Evolutionary conservation across 2,329 filamentous ascomycete genomes (phyloP).

Genomic region (Sarocladium brachiariae): DNA sequence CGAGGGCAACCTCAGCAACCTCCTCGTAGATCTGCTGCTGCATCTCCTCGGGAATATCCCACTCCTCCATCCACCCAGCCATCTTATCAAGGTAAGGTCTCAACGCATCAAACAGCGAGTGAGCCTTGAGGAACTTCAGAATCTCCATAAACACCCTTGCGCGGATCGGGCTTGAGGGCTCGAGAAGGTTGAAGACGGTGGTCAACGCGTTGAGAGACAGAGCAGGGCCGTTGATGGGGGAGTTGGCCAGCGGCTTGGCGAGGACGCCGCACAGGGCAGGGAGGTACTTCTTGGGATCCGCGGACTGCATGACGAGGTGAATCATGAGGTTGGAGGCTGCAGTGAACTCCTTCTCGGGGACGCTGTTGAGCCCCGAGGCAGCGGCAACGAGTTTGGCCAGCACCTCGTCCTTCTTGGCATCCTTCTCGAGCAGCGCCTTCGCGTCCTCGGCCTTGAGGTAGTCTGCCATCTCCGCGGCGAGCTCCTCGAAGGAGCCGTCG

Average conservation of each 20-base stretch:
- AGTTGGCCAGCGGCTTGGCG: constrained; percentile 76
- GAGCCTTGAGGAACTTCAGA: constrained; percentile 69
- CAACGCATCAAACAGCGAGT: constrained; percentile 75
- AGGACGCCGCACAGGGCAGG: constrained; percentile 86
- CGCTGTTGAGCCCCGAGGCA: constrained; percentile 68
- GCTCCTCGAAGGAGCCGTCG: constrained; percentile 90
- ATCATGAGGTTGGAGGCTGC: constrained; percentile 95
- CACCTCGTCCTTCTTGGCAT: constrained; percentile 76
- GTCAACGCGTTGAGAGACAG: constrained; percentile 86
- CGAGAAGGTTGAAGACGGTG: constrained; percentile 93
- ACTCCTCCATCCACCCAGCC: constrained; percentile 72
- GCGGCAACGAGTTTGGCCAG: constrained; percentile 84
- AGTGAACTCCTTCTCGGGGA: constrained; percentile 94
- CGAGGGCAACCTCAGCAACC: constrained; percentile 72
- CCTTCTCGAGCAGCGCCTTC: constrained; percentile 65
- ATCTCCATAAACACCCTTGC: constrained; percentile 90
- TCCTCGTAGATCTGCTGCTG: constrained; percentile 78
- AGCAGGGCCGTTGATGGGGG: constrained; percentile 75
- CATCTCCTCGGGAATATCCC: constrained; percentile 77
- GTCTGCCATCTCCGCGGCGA: constrained; percentile 88
- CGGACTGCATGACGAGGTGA: constrained; percentile 82
- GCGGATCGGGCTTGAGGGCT: constrained; percentile 67
- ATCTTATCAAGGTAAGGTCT: constrained; percentile 78
- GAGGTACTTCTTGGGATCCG: constrained; percentile 79
- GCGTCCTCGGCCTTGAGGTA: constrained; percentile 83